These are phyloP conservation scores for Lophiotrema nucula DNA, from an alignment of 495 filamentous ascomycete genomes.

Conservation along the genomic window DNA sequence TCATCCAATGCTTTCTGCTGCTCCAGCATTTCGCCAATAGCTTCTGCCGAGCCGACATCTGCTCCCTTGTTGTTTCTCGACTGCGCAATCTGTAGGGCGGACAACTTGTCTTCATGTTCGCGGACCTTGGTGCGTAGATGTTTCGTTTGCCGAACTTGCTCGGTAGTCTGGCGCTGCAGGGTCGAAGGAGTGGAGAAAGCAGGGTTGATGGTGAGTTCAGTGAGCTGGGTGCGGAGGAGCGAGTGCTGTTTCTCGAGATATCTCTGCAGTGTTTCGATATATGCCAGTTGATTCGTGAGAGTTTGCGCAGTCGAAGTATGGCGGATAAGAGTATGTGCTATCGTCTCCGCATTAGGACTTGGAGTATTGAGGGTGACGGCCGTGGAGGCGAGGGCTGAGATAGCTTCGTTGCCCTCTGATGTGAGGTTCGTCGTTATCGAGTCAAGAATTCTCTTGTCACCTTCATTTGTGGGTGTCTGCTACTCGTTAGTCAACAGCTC, in stretches of 20 bases:
- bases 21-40: conserved; percentile 56
- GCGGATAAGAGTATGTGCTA: conserved; percentile 30
- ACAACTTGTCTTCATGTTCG: conserved; percentile 27
- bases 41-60: conserved; percentile 39
- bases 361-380: conserved; percentile 16
- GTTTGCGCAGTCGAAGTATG: conserved; percentile 18
- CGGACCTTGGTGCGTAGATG: conserved; percentile 25
- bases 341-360: conserved; percentile 19
- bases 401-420: conserved; percentile 8
- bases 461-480: background rate
- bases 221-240: conserved; percentile 22
- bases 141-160: conserved; percentile 26
- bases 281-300: conserved; percentile 23
- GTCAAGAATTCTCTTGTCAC: conserved; percentile 6
- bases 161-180: conserved; percentile 28
- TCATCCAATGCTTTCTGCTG: conserved; percentile 55
- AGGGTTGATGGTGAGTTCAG: conserved; percentile 17
- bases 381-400: conserved; percentile 24
- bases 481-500: background rate
- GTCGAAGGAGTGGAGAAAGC: conserved; percentile 17
- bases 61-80: background rate
- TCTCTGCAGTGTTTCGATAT: conserved; percentile 22
- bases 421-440: conserved; percentile 20
- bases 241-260: conserved; percentile 25
- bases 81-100: conserved; percentile 5